Evolutionary conservation across 768 basidiomycete genomes (phyloP).

Genomic region (Pisolithus orientalis): DNA sequence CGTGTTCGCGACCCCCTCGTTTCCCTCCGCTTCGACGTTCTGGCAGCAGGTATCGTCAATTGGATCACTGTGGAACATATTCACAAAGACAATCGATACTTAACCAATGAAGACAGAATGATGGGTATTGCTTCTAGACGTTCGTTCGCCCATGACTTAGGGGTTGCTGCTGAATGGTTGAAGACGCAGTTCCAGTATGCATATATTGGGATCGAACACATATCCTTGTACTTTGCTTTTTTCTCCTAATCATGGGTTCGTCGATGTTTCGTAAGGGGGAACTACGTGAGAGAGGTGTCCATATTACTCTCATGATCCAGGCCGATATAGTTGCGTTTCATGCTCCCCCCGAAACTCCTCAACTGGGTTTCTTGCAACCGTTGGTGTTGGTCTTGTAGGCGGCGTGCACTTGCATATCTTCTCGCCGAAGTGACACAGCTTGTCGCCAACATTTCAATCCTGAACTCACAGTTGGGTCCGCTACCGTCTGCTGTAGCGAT

Average conservation of each 20-base stretch:
- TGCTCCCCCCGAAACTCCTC: constrained; percentile 68
- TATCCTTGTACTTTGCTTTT: constrained; percentile 60
- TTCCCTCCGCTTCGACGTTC: too few relatives aligned
- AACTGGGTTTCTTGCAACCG: constrained; percentile 75
- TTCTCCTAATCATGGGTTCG: neutral
- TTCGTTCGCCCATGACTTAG: constrained; percentile 66
- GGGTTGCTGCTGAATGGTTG: constrained; percentile 59
- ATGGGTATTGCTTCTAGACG: constrained; percentile 74
- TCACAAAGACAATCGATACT: constrained; percentile 65
- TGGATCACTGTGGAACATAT: too few relatives aligned
- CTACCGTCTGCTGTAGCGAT: constrained; percentile 56
- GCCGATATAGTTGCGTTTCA: constrained; percentile 92
- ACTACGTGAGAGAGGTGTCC: constrained; percentile 53
- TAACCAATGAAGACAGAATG: constrained; percentile 73
- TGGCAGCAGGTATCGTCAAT: too few relatives aligned
- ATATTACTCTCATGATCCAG: constrained; percentile 81
- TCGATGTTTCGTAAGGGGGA: constrained; percentile 1
- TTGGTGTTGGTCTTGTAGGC: constrained; percentile 25
- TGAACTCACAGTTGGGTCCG: constrained; percentile 54
- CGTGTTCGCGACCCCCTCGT: too few relatives aligned
- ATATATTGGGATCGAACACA: constrained; percentile 67
- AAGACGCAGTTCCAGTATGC: constrained; percentile 64
- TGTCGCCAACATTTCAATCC: constrained; percentile 30
- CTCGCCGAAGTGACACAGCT: too few relatives aligned
- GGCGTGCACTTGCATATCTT: too few relatives aligned